Evolutionary conservation across 2,329 filamentous ascomycete species (phyloP).

Genomic region (Fusarium tanahbumbuense): DNA sequence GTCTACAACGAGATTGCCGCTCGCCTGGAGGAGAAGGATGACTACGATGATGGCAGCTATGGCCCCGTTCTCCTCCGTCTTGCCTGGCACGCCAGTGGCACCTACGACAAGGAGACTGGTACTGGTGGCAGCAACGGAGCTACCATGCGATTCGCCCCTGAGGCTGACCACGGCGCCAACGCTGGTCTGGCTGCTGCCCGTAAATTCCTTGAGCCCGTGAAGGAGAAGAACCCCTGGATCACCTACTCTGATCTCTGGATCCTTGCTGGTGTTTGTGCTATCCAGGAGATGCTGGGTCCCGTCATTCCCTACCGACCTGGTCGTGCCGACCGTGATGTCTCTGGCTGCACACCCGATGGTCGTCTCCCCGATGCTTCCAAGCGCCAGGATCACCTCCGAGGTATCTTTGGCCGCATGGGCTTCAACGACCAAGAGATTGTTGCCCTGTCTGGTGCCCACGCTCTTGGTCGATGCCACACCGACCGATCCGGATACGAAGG

Average conservation of each 20-base stretch:
- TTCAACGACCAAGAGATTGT: conserved; percentile 98
- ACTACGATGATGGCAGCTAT: conserved; percentile 97
- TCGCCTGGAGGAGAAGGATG: conserved; percentile 85
- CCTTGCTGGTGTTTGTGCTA: conserved; percentile 82
- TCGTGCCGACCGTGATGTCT: conserved; percentile 80
- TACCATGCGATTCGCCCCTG: conserved; percentile 94
- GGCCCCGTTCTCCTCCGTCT: conserved; percentile 90
- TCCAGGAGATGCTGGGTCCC: conserved; percentile 96
- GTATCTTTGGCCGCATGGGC: conserved; percentile 96
- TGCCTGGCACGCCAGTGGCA: conserved; percentile 94
- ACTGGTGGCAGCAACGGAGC: conserved; percentile 97
- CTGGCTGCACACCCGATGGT: conserved; percentile 92
- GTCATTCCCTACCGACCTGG: conserved; percentile 89
- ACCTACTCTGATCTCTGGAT: conserved; percentile 98
- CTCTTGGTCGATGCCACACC: conserved; percentile 88
- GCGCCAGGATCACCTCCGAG: conserved; percentile 83
- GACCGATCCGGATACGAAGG: conserved; percentile 90
- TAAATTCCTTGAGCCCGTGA: conserved; percentile 92
- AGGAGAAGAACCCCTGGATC: conserved; percentile 93
- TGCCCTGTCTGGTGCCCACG: conserved; percentile 86
- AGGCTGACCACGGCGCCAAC: conserved; percentile 92
- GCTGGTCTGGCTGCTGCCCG: conserved; percentile 87
- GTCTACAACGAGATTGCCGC: conserved; percentile 90
- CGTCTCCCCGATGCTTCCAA: conserved; percentile 84
- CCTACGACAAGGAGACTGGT: conserved; percentile 86